Evolutionary conservation across 78 protist genomes (phyloP), one percentile per base, ranked within the genome.

Genomic region (slime mould (Dictyostelium discoideum)): DNA sequence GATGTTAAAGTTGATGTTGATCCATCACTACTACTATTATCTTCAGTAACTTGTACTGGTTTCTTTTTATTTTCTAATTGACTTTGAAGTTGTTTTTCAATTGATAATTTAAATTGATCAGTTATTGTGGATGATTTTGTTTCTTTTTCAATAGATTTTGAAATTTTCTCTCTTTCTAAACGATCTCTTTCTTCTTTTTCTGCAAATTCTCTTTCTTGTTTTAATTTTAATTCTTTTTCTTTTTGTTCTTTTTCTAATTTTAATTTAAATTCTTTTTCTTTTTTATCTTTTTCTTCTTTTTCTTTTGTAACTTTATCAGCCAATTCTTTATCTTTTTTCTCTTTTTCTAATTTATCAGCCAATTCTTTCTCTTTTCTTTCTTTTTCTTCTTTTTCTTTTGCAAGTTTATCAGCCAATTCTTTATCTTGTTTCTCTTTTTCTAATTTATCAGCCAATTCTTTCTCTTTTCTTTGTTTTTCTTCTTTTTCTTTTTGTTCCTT

Each of bases 11-110:
- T 63, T 20, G 46, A 13, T 78, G 78, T 42, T 69, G 78, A 67
- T 84, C 13, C 6, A 10, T 9, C 42, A 69, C 18, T 5, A 9
- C 5, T 39, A 16, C 74, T 13, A 24, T 14, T n/a, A 11, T 63
- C 83, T 44, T 85, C 54, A 6, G 57, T n/a, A 13, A 42, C 63
- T 60, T 18, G 24, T 32, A 65, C 5, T 69, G 79, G 67, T 44
- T 74, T 26, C 39, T 26, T 67, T 73, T 81, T 89, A 37, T 77
- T 32, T 13, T 74, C 86, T 20, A 89, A 22, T 78, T 89, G 78
- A 14, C 32, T 73, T 69, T 89, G 69, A 18, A 89, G 46, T 81
- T 79, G 87, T 67, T 81, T 89, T 46, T 89, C 94, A 24, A 89
- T 81, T 29, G 78, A 54, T 10, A 69, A 44, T 69, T 89, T 89